Evolutionary conservation across 139 green algal genomes (phyloP), one percentile per base, ranked within the genome.

Genomic region (Picochlorum sp.): DNA sequence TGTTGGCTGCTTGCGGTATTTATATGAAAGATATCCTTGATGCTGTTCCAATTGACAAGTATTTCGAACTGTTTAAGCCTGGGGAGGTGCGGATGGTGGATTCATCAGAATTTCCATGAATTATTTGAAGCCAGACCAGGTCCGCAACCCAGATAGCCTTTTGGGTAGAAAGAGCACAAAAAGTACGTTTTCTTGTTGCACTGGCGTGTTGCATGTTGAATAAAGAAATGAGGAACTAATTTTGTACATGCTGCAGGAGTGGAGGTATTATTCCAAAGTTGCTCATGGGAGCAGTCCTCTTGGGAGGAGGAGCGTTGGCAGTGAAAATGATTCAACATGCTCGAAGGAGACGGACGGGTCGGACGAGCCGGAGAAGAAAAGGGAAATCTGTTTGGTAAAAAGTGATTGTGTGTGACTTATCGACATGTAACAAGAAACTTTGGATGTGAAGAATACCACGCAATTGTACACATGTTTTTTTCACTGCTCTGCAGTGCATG

Each of bases 1-100:
- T 95, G 10, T 71, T 95, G 44, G 87, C 88, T 30, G 88, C 88
- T 26, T 94, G 88, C 59, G 86, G 89, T 54, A 96, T 96, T 60
- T 95, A 87, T 70, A 82, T 96, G 21, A 74, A 82, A 14, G 86
- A 96, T 70, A 91, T 96, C 41, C 62, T 96, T 18, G 84, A 95
- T 15, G 86, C 86, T 28, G 89, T 90, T 18, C 89, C 89, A 13
- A 91, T 96, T 62, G 89, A 95, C 76, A 95, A 96, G 72, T 92
- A 92, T 79, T 96, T 96, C 84, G 88, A 96, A 76, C 70, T 95
- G 56, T 94, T 94, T 77, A 94, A 94, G 75, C 87, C 86, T 14
- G 57, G 78, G 28, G 71, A 71, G 24, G 84, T 58, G 79, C 77
- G 0, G 86, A 90, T 51, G 88, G 86, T 13, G 88, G 88, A 30